These are phyloP conservation scores for Trypanosoma lewisi DNA, from an alignment of 208 protist species.

Conservation along the genomic window DNA sequence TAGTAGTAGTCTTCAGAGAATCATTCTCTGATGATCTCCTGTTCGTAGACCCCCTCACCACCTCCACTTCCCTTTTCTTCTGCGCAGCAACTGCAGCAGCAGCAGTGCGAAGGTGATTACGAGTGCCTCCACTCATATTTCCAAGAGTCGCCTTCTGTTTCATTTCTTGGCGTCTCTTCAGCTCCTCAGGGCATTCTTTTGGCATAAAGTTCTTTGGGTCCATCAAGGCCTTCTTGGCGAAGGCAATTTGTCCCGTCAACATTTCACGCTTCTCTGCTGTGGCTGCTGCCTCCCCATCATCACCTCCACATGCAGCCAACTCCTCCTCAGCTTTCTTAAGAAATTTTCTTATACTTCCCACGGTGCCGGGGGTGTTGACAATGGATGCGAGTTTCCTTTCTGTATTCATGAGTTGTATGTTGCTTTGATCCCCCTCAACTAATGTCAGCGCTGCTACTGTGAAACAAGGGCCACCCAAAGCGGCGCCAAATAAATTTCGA, in stretches of 20 bases:
- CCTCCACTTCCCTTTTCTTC: no score
- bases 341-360: constrained; percentile 48
- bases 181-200: constrained; percentile 6
- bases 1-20: no score
- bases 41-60: no score
- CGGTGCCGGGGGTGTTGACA: constrained; percentile 38
- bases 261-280: background rate
- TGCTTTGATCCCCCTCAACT: constrained; percentile 26
- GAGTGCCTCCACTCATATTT: background rate
- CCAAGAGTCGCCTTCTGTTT: background rate
- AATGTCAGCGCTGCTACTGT: constrained; percentile 47
- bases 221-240: constrained; percentile 6
- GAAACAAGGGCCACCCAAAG: constrained; percentile 49
- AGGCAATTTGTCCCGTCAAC: constrained; percentile 4
- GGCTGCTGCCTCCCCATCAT: background rate
- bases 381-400: constrained; percentile 47
- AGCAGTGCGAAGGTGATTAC: background rate
- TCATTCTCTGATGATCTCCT: no score
- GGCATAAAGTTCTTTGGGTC: constrained; percentile 11
- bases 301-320: constrained; percentile 9
- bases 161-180: background rate
- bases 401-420: constrained; percentile 48
- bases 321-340: constrained; percentile 43
- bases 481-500: constrained; percentile 46
- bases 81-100: no score